phyloP scores from a whole-genome alignment of 1,139 yeast genomes.

The Oligophagozyma castellii region DNA sequence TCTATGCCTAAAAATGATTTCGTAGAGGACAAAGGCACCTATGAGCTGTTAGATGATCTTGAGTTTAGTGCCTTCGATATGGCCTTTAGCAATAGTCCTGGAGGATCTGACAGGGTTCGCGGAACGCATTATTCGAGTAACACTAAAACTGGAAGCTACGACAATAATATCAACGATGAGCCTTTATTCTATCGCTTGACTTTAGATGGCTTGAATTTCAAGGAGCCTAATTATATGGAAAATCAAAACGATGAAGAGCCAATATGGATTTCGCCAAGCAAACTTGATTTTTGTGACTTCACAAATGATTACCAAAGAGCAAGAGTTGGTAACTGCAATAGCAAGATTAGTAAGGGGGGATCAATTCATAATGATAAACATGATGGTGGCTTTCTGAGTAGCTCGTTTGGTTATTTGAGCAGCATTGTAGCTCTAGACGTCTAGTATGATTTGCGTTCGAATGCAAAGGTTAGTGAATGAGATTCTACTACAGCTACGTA shows the following conservation, averaged over 20 bases:
- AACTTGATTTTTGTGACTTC: slow-evolving; percentile 14
- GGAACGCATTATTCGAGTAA: not conserved
- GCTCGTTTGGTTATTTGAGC: no score
- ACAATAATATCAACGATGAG: not conserved
- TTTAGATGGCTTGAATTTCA: not conserved
- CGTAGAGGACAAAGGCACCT: not conserved
- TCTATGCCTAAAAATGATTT: slow-evolving; percentile 1
- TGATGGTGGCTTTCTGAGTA: no score
- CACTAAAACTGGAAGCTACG: not conserved
- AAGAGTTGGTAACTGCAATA: no score
- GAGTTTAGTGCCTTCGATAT: slow-evolving; percentile 23
- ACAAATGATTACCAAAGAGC: no score
- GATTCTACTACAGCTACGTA: no score
- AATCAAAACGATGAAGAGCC: slow-evolving; percentile 24
- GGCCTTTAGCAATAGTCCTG: slow-evolving; percentile 10
- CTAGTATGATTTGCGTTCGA: no score
- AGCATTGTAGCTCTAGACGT: no score
- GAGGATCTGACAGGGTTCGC: not conserved
- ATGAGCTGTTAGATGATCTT: slow-evolving; percentile 15
- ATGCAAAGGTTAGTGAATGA: no score
- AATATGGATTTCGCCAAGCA: slow-evolving; percentile 25
- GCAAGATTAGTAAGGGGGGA: no score
- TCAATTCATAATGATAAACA: no score
- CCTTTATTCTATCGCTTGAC: slow-evolving; percentile 7
- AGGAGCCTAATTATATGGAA: not conserved